A percentile compares a stretch with the other conserved stretches of the same genome.
Conservation (phyloP, 352 stramenopile genomes). For the Phytopythium mirpurense region DNA sequence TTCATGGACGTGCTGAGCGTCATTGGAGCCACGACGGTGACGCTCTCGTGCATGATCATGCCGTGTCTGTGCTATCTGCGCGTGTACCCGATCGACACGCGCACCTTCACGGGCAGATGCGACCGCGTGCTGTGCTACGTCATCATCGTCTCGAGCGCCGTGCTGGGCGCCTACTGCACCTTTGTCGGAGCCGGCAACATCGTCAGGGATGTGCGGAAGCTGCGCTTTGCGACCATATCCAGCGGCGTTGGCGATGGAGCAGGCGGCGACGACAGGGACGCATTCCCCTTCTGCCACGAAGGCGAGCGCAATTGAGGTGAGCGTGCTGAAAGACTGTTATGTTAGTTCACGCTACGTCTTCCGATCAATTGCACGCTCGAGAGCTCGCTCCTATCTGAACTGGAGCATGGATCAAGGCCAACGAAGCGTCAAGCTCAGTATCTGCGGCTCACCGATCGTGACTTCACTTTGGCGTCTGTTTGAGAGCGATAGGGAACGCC, state of each 20-base stretch:
- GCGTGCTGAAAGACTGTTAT: too few species aligned
- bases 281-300: slow-evolving; percentile 57
- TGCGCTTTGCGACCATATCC: slow-evolving; percentile 36
- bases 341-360: too few species aligned
- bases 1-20: slow-evolving; percentile 65
- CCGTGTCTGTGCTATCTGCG: slow-evolving; percentile 71
- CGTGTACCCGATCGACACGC: slow-evolving; percentile 45
- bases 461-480: too few species aligned
- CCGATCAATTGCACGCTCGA: too few species aligned
- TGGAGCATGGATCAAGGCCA: too few species aligned
- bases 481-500: too few species aligned
- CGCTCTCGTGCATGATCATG: slow-evolving; percentile 74
- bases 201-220: slow-evolving; percentile 37
- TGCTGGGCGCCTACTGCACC: slow-evolving; percentile 56
- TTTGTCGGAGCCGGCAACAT: slow-evolving; percentile 46
- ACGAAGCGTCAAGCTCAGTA: too few species aligned
- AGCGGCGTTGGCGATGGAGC: background rate
- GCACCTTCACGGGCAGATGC: slow-evolving; percentile 39
- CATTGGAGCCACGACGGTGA: slow-evolving; percentile 59
- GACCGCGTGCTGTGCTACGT: slow-evolving; percentile 46
- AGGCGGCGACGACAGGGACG: slow-evolving; percentile 17
- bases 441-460: too few species aligned
- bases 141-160: slow-evolving; percentile 41
- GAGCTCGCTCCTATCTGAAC: too few species aligned
- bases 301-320: slow-evolving; percentile 33